Conservation (phyloP, 2,329 filamentous ascomycete genomes). For the Penicillium sp. region DNA sequence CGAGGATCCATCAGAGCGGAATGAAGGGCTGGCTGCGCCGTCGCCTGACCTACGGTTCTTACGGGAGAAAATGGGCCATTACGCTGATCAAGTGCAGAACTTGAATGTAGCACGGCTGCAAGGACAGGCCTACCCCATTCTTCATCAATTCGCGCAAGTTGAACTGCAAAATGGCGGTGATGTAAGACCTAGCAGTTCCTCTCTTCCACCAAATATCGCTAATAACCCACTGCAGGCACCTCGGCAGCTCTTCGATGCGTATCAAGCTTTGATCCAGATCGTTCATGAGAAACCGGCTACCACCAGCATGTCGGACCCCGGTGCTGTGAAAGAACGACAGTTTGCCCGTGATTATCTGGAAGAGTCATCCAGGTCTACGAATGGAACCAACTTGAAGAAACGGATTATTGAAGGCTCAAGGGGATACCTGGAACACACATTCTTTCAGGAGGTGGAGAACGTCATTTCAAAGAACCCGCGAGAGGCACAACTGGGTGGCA, state of each 20-base stretch:
- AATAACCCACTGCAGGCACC: constrained; percentile 50
- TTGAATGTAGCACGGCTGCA: constrained; percentile 69
- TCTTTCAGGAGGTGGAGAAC: constrained; percentile 70
- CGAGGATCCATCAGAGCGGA: constrained; percentile 59
- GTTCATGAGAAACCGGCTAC: constrained; percentile 64
- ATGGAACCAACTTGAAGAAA: constrained; percentile 65
- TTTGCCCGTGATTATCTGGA: constrained; percentile 74
- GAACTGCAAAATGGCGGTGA: constrained; percentile 65
- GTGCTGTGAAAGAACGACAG: constrained; percentile 66
- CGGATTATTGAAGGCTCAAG: constrained; percentile 76
- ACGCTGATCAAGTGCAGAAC: constrained; percentile 70
- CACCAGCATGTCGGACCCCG: constrained; percentile 55
- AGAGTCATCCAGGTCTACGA: constrained; percentile 60
- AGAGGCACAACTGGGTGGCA: constrained; percentile 83
- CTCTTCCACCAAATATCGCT: constrained; percentile 8
- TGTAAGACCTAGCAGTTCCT: constrained; percentile 36
- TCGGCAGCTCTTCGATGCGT: constrained; percentile 72
- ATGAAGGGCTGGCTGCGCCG: constrained; percentile 47
- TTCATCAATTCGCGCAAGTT: constrained; percentile 69
- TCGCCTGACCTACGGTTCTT: constrained; percentile 68
- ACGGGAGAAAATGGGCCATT: constrained; percentile 77
- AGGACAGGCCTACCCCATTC: constrained; percentile 64
- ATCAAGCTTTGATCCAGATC: constrained; percentile 73
- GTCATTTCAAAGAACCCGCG: constrained; percentile 76
- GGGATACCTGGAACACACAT: constrained; percentile 72